Conservation (phyloP, 495 filamentous ascomycete genomes). For the Neurospora sp. region DNA sequence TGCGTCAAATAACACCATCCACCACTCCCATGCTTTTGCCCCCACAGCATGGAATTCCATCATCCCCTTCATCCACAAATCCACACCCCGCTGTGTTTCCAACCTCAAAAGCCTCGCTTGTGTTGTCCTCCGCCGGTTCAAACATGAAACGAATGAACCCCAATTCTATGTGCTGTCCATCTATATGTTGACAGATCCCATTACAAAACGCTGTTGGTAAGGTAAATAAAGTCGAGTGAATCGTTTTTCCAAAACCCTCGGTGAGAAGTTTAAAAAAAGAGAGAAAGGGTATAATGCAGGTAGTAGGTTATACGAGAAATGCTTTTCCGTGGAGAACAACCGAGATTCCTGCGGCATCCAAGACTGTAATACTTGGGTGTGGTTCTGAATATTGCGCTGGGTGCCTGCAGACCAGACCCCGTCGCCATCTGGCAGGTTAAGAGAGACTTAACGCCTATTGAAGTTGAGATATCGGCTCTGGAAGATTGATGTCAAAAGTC, state of each 20-base stretch:
- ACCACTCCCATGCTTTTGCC: neutral
- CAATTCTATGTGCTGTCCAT: neutral
- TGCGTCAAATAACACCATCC: neutral
- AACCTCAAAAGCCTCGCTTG: neutral
- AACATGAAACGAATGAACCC: neutral
- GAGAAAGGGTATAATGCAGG: neutral
- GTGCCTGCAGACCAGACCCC: neutral
- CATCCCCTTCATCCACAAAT: neutral
- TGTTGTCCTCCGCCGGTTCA: neutral
- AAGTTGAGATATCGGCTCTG: slow-evolving; percentile 57
- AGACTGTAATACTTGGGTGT: too few relatives aligned
- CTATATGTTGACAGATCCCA: neutral
- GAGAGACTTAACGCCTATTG: slow-evolving; percentile 41
- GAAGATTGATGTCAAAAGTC: too few relatives aligned
- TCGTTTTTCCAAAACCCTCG: neutral
- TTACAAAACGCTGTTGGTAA: neutral
- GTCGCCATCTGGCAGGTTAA: neutral
- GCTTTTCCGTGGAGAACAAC: neutral
- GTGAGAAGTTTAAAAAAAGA: neutral
- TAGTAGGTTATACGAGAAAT: neutral
- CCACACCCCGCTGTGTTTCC: neutral
- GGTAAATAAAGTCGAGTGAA: neutral
- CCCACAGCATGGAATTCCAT: neutral
- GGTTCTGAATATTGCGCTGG: too few relatives aligned
- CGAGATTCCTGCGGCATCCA: too few relatives aligned